Conservation (phyloP, 352 stramenopile genomes). For the Globisporangium ultimum region DNA sequence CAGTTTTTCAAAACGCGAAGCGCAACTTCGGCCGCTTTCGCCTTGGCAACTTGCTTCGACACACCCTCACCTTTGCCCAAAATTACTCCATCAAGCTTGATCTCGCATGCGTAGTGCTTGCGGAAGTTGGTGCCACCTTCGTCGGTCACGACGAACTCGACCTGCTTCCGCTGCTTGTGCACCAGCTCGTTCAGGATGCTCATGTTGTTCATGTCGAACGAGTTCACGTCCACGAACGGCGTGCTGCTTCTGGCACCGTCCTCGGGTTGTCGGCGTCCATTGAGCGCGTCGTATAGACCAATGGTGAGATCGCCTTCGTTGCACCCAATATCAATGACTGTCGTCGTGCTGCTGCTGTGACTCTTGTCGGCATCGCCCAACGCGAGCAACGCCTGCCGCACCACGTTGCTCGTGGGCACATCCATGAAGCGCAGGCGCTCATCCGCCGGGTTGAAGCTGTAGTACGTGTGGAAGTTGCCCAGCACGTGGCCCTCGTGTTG, state of each 20-base stretch:
- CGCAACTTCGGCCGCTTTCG: conserved; percentile 57
- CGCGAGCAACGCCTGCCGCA: conserved; percentile 41
- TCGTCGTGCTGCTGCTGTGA: conserved; percentile 19
- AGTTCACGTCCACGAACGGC: conserved; percentile 28
- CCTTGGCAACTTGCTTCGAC: conserved; percentile 82
- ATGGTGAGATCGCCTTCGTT: conserved; percentile 84
- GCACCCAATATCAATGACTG: conserved; percentile 74
- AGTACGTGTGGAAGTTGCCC: conserved; percentile 85
- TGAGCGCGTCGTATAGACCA: conserved; percentile 61
- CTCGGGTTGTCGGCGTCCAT: conserved; percentile 11
- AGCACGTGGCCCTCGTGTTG: conserved; percentile 66
- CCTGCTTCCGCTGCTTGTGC: conserved; percentile 61
- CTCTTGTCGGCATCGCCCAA: conserved; percentile 17
- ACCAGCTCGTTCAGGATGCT: conserved; percentile 64
- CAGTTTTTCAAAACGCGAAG: conserved; percentile 19
- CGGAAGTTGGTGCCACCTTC: conserved; percentile 53
- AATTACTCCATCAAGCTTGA: conserved; percentile 43
- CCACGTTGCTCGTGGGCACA: conserved; percentile 25
- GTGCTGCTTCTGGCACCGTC: conserved; percentile 2
- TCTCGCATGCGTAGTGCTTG: conserved; percentile 56
- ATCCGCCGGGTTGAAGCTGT: conserved; percentile 77
- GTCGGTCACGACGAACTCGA: conserved; percentile 58
- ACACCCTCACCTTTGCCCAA: conserved; percentile 57
- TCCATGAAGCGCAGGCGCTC: conserved; percentile 79
- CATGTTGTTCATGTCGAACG: conserved; percentile 56